Evolutionary conservation across 1,284 basidiomycete genomes (phyloP).

Genomic region (Lentinula novae-zelandiae): DNA sequence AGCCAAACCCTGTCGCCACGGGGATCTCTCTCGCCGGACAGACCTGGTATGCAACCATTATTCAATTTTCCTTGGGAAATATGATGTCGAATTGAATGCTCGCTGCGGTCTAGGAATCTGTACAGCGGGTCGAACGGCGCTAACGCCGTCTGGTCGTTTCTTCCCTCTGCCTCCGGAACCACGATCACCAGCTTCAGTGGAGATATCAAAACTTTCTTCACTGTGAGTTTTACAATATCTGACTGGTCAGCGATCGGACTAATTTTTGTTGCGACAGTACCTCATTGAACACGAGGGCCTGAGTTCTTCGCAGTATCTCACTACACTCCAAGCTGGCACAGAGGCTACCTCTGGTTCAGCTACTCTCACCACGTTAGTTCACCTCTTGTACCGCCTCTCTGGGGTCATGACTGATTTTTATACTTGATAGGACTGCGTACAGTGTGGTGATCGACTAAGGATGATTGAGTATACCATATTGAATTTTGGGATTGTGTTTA

Average conservation of each 20-base stretch:
- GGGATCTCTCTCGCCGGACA: conserved; percentile 44
- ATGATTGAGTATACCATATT: no score
- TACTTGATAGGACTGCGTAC: neutral
- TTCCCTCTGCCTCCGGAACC: conserved; percentile 38
- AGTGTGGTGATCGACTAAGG: neutral
- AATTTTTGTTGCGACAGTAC: conserved; percentile 34
- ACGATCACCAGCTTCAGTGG: conserved; percentile 46
- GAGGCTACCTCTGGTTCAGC: conserved; percentile 55
- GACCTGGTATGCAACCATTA: conserved; percentile 37
- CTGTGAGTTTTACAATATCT: conserved; percentile 25
- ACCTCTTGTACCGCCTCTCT: neutral
- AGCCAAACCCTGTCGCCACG: conserved; percentile 43
- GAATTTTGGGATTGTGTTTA: no score
- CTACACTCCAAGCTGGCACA: conserved; percentile 52
- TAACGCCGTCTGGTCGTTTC: conserved; percentile 64
- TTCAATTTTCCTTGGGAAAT: neutral
- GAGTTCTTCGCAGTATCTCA: conserved; percentile 45
- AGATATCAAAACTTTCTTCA: conserved; percentile 54
- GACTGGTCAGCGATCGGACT: neutral
- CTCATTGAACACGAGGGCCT: conserved; percentile 45
- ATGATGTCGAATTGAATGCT: neutral
- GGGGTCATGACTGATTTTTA: no score
- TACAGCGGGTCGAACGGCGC: conserved; percentile 52
- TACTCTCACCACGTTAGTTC: conserved; percentile 46
- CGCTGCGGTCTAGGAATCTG: neutral